Base-by-base conservation (phyloP, 2,329 filamentous ascomycete genomes). In the Diaporthe sp. region DNA sequence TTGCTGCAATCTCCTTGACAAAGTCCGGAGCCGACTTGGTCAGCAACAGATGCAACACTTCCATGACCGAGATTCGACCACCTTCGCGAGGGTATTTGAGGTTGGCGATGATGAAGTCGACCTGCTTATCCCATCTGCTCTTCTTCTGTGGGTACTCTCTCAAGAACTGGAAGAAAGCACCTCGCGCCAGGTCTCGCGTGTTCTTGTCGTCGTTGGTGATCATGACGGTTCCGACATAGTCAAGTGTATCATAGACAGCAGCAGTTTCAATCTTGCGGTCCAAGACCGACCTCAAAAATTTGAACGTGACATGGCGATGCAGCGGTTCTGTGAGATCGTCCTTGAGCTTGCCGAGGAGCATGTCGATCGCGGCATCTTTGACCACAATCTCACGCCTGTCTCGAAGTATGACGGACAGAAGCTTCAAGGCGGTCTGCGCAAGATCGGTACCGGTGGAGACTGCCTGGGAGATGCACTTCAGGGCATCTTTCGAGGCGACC, bases 111-210 rank as follows among this genome's bases (percentile, higher is more conserved):
- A 99, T 88, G 82, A 98, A 99, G 74, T 90, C 92, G 70, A 98
- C 89, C 82, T 98, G 96, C 82, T 98, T 98, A 53, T 91, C 90
- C 92, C 97, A 97, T 19, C 97, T 90, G 77, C 92, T 94, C 84
- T 95, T 96, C 80, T 94, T 95, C 83, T 98, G 97, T 0, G 97
- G 96, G 81, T 98, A 99, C 72, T 98, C 95, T 78, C 96, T 92
- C 74, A 99, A 87, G 85, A 99, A 99, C 79, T 98, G 95, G 83
- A 98, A 94, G 84, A 97, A 99, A 19, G 95, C 94, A 28, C 95
- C 95, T 74, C 97, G 90, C 19, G 96, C 96, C 51, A 98, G 88
- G 82, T 98, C 95, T 71, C 97, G 91, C 3, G 96, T 96, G 78
- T 94, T 92, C 79, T 94, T 94, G 79, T 97, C 96, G 77, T 98